Evolutionary conservation across 2,329 filamentous ascomycete genomes (phyloP), one percentile per base, ranked within the genome.

Genomic region (Emmonsiellopsis sp.): DNA sequence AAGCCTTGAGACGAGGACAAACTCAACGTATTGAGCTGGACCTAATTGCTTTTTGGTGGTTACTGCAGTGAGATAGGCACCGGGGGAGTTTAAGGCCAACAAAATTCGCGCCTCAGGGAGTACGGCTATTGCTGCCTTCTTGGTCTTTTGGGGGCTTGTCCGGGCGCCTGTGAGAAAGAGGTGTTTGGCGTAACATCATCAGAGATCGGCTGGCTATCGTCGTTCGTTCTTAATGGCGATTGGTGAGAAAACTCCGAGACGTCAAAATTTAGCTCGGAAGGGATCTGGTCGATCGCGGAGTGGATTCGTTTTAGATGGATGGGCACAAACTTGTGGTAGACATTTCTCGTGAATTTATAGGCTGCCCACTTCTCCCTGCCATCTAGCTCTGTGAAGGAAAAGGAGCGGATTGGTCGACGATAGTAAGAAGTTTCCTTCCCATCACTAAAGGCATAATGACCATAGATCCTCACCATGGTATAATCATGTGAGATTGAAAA

Each of bases 391-490:
- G 62, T 66, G 47, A 73, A 67, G 50, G 48, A n/a, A 44, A 70
- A 70, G 0, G 20, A 52, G 16, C 50, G 58, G 49, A 76, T 72
- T 0, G 60, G 59, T 47, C 75, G 62, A 31, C 69, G 69, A 62
- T 71, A 72, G 52, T 68, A 74, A 26, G 64, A 65, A 7, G 56
- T 65, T 3, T 67, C 55, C 1, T 65, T 60, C 8, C 57, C 60
- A 31, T 63, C 52, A 16, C 73, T 65, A 2, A 71, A 65, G 1
- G 71, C 60, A 52, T 75, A 75, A 50, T 74, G 62, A 30, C 69
- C 68, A 55, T 72, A 73, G 35, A 76, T 74, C 11, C 65, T 55
- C 7, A 71, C 68, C 0, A 55, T 57, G 2, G 41, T 3, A 34
- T 67, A 42, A 57, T 71, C 65, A 37, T 70, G 61, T 3, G 63